These are phyloP conservation scores for Trametes meyenii DNA, from an alignment of 768 basidiomycete species.

Conservation along the genomic window DNA sequence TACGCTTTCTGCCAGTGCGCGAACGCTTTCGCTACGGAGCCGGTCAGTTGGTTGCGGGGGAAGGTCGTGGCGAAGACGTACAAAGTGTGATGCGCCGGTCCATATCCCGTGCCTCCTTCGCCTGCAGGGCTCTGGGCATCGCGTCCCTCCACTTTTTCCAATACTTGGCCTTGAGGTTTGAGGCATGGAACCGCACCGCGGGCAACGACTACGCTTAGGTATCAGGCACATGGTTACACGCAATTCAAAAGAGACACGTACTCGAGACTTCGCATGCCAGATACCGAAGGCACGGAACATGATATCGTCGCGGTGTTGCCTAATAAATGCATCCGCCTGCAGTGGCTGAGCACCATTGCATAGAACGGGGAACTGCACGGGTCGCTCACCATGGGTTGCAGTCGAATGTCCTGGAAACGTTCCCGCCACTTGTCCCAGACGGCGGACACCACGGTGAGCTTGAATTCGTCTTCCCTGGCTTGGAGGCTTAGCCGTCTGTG, in stretches of 20 bases:
- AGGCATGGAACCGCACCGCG: slow-evolving; percentile 76
- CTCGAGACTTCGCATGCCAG: slow-evolving; percentile 79
- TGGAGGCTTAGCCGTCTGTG: slow-evolving; percentile 62
- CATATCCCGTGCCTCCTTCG: slow-evolving; percentile 64
- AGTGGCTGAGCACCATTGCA: not conserved
- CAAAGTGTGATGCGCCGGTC: slow-evolving; percentile 58
- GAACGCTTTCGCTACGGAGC: slow-evolving; percentile 50
- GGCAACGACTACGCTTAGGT: slow-evolving; percentile 60
- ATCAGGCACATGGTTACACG: not conserved
- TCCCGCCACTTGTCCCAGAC: slow-evolving; percentile 86
- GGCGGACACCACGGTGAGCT: slow-evolving; percentile 48
- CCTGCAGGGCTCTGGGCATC: slow-evolving; percentile 71
- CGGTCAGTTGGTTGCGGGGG: slow-evolving; percentile 12
- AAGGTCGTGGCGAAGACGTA: slow-evolving; percentile 40
- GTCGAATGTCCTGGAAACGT: slow-evolving; percentile 61
- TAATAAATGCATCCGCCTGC: slow-evolving; percentile 61
- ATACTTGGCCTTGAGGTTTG: slow-evolving; percentile 56
- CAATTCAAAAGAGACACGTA: slow-evolving; percentile 36
- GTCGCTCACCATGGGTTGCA: slow-evolving; percentile 63
- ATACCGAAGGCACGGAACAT: slow-evolving; percentile 69
- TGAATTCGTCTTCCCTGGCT: slow-evolving; percentile 64
- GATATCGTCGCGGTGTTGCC: slow-evolving; percentile 60
- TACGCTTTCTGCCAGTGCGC: slow-evolving; percentile 71
- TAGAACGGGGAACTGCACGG: not conserved
- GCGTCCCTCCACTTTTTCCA: slow-evolving; percentile 70